Percentiles rank a stretch among this genome's conserved stretches.
These are phyloP conservation scores for Nakazawaea ernobii DNA, from an alignment of 805 yeast species.

Conservation along the genomic window DNA sequence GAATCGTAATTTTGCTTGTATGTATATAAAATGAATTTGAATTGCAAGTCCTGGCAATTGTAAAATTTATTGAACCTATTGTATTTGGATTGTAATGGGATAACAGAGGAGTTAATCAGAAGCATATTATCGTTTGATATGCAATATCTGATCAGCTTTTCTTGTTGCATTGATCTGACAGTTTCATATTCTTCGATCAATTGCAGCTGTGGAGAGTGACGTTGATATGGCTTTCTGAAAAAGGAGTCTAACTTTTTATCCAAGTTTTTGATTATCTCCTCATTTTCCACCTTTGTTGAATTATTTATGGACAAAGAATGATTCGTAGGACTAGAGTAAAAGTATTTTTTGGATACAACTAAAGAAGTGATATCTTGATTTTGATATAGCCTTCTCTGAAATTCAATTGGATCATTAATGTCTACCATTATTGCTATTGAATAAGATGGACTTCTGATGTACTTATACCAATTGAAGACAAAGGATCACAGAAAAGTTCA, in stretches of 20 bases:
- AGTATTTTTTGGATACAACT: neutral
- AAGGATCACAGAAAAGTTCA: too few relatives aligned
- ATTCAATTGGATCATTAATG: constrained; percentile 1
- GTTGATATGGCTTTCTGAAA: neutral
- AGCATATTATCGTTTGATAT: constrained; percentile 2
- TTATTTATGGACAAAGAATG: neutral
- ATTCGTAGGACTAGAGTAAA: neutral
- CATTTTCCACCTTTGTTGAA: neutral
- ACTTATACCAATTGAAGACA: too few relatives aligned
- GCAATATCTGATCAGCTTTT: constrained; percentile 5
- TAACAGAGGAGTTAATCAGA: constrained; percentile 4
- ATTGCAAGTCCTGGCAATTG: constrained; percentile 4
- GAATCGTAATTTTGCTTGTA: constrained; percentile 6
- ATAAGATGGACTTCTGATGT: too few relatives aligned
- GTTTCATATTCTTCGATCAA: neutral
- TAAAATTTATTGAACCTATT: neutral
- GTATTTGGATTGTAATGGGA: constrained; percentile 1
- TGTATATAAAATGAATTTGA: constrained; percentile 2
- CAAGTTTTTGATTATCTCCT: neutral
- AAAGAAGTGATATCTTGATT: constrained; percentile 1
- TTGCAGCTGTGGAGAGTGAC: neutral
- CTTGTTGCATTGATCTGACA: constrained; percentile 3
- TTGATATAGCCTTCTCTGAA: neutral
- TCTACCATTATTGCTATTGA: neutral
- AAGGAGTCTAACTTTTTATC: neutral